These are phyloP conservation scores for Colletotrichum nymphaeae DNA, from an alignment of 2,329 filamentous ascomycete species.

Conservation along the genomic window DNA sequence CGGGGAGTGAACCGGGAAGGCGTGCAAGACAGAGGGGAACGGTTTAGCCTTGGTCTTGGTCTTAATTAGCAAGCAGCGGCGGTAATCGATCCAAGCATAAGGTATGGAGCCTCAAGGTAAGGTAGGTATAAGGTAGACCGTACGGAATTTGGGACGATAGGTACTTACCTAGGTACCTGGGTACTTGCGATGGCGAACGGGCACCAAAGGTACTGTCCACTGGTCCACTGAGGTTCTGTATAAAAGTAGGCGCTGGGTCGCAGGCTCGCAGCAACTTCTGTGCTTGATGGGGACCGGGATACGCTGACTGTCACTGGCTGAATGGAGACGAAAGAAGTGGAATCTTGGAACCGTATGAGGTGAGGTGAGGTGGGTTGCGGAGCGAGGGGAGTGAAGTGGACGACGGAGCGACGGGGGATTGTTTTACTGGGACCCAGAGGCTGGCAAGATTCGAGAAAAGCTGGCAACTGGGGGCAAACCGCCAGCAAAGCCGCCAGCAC, in stretches of 20 bases:
- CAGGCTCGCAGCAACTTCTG: not conserved
- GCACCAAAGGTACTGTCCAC: not conserved
- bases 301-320: conserved; percentile 12
- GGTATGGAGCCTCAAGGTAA: not conserved
- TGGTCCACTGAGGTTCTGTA: not conserved
- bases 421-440: not conserved
- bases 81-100: conserved; percentile 24
- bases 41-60: not conserved
- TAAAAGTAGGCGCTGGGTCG: not conserved
- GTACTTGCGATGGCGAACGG: not conserved
- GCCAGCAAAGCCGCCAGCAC: not conserved
- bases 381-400: not conserved
- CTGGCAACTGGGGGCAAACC: not conserved
- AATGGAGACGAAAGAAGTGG: conserved; percentile 1
- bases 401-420: not conserved
- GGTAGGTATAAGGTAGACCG: not conserved
- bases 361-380: conserved; percentile 1
- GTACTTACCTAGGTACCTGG: not conserved
- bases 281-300: not conserved
- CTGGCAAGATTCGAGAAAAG: not conserved
- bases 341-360: not conserved
- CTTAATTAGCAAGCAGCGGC: conserved; percentile 1
- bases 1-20: not conserved
- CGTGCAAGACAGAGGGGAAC: not conserved
- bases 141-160: not conserved